Evolutionary conservation across 768 basidiomycete genomes (phyloP).

Genomic region (Clavaria fumosa): DNA sequence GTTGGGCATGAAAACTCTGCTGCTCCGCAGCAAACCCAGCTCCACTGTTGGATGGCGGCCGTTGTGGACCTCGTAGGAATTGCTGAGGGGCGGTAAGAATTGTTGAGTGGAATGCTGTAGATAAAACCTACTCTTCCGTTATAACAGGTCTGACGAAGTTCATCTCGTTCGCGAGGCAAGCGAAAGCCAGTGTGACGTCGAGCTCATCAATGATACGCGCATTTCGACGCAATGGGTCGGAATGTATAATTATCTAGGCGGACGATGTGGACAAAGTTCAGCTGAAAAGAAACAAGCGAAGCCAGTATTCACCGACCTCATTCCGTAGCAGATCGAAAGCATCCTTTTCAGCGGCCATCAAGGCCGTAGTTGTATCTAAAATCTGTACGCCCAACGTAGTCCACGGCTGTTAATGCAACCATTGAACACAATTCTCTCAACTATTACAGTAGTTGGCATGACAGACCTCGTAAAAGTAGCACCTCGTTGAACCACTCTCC

Average conservation of each 20-base stretch:
- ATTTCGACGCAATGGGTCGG: conserved; percentile 49
- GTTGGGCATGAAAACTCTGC: conserved; percentile 77
- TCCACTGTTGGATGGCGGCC: conserved; percentile 93
- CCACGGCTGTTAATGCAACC: conserved; percentile 51
- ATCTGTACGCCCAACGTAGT: conserved; percentile 57
- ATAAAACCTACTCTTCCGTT: conserved; percentile 46
- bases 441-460: not conserved
- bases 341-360: conserved; percentile 48
- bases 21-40: conserved; percentile 57
- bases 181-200: conserved; percentile 72
- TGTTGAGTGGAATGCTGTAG: too few species aligned
- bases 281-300: too few species aligned
- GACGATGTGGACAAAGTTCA: conserved; percentile 2
- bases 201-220: conserved; percentile 74
- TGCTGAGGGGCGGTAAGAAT: too few species aligned
- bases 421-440: not conserved
- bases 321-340: conserved; percentile 55
- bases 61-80: conserved; percentile 49
- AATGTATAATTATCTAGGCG: conserved; percentile 44
- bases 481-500: conserved; percentile 49
- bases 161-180: conserved; percentile 64
- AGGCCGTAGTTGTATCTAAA: conserved; percentile 34
- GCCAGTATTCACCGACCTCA: conserved; percentile 29
- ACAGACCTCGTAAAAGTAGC: conserved; percentile 49
- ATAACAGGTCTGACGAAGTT: conserved; percentile 60